A percentile compares a stretch with the other conserved stretches of the same genome.
phyloP scores from a whole-genome alignment of 2,329 filamentous ascomycete species.

The Penicillium polonicum region DNA sequence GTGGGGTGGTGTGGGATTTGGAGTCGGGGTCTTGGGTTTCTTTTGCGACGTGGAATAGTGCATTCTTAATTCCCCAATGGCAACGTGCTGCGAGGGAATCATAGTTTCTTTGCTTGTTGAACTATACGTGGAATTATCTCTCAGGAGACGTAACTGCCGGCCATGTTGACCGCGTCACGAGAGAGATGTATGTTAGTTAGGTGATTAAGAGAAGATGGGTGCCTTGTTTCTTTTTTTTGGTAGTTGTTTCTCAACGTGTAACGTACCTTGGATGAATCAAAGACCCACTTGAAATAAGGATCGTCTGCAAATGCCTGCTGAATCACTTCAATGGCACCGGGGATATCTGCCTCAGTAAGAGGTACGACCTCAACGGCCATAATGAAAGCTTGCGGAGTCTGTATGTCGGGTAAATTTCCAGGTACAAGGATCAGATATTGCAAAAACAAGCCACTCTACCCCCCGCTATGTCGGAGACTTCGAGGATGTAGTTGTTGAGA shows the following conservation, averaged over 20 bases:
- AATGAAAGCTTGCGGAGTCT: not conserved
- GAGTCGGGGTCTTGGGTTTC: slow-evolving; percentile 41
- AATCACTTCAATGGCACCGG: slow-evolving; percentile 62
- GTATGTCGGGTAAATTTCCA: not conserved
- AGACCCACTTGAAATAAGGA: slow-evolving; percentile 68
- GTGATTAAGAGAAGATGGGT: too few species aligned
- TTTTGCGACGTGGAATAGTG: slow-evolving; percentile 69
- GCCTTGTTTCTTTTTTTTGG: not conserved
- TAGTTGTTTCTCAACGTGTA: slow-evolving; percentile 29
- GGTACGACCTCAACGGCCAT: slow-evolving; percentile 57
- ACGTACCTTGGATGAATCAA: slow-evolving; percentile 56
- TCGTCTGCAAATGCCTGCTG: slow-evolving; percentile 66
- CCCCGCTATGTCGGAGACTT: not conserved
- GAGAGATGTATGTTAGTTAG: slow-evolving; percentile 21
- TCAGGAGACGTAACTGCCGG: slow-evolving; percentile 9
- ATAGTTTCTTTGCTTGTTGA: slow-evolving; percentile 60
- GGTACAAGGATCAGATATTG: not conserved
- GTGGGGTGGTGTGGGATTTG: slow-evolving; percentile 9
- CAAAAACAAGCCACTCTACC: not conserved
- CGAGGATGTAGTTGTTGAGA: not conserved
- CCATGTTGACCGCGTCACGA: slow-evolving; percentile 20
- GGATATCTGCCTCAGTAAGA: slow-evolving; percentile 61
- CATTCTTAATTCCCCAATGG: slow-evolving; percentile 70
- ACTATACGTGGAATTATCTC: slow-evolving; percentile 43
- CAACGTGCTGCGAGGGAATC: slow-evolving; percentile 65